Evolutionary conservation across 106 monocot genomes (phyloP), one percentile per base, ranked within the genome.

Genomic region (Amphibolis antarctica): DNA sequence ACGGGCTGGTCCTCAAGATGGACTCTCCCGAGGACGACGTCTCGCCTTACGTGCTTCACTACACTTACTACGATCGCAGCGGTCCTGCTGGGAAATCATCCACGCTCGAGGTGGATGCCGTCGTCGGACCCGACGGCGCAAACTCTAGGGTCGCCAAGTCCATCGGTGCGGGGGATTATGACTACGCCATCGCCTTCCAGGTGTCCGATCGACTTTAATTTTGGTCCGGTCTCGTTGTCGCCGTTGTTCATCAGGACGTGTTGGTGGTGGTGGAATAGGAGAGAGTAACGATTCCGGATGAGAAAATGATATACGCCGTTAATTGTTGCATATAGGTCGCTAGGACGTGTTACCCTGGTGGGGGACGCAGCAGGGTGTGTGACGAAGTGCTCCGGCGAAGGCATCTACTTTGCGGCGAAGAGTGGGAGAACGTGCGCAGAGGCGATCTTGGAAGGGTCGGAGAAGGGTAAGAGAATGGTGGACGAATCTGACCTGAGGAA

Each of bases 311-410:
- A 45, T 72, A 72, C 63, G n/a, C n/a, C n/a, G n/a, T n/a, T n/a
- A n/a, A n/a, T n/a, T n/a, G n/a, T n/a, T n/a, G n/a, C n/a, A 61
- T 23, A 13, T 46, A 63, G 20, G 23, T 30, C 49, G 28, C 27
- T 59, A 22, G 73, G 58, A 7, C 58, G 57, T 14, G 73, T 59
- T 20, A 66, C 73, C 12, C 83, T 94, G 10, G 78, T 94, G 10
- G 94, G 94, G 9, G 94, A 94, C 56, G 94, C 94, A 0, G 94
- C 94, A 9, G 73, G 65, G 15, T 94, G 89, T 51, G 94, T 94
- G 52, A 94, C 94, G 18, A 94, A 94, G 75, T 94, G 94, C 77
- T 94, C 94, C 12, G 94, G 89, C 12, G 94, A 96, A 79, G 94
- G 94, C 43, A 89, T 96, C 73, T 89, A 96, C 71, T 96, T 96